A percentile compares a stretch with the other conserved stretches of the same genome.
phyloP scores from a whole-genome alignment of 2,329 filamentous ascomycete genomes.

The Colletotrichum musae region DNA sequence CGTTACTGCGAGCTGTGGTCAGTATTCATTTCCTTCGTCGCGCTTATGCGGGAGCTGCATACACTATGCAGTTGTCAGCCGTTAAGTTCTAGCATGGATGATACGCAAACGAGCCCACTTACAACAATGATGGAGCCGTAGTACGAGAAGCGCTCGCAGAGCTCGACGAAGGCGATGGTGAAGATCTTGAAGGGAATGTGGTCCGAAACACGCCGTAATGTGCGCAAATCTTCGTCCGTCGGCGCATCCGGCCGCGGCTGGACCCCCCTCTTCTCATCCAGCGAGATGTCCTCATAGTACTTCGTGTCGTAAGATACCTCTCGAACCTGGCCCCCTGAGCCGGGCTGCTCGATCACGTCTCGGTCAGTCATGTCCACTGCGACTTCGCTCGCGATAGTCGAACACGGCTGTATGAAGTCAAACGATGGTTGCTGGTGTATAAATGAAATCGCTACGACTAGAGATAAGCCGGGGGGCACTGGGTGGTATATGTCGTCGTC shows the following conservation, averaged over 20 bases:
- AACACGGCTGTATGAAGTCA: neutral
- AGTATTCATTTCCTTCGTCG: neutral
- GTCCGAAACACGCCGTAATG: conserved; percentile 68
- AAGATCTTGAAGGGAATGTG: conserved; percentile 72
- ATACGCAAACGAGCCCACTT: conserved; percentile 53
- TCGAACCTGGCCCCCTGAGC: conserved; percentile 47
- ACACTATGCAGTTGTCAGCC: conserved; percentile 18
- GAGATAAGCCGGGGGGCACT: conserved; percentile 1
- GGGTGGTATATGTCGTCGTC: conserved; percentile 21
- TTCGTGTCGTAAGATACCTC: conserved; percentile 32
- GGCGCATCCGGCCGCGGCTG: conserved; percentile 49
- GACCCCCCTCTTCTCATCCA: conserved; percentile 49
- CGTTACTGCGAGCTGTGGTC: conserved; percentile 53
- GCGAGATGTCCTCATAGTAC: conserved; percentile 41
- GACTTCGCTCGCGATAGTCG: conserved; percentile 4
- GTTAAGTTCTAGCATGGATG: rapidly evolving
- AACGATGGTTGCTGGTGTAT: neutral
- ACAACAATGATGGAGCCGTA: conserved; percentile 78
- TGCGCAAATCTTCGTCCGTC: conserved; percentile 66
- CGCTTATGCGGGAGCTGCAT: neutral
- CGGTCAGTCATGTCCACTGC: conserved; percentile 47
- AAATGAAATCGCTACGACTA: neutral
- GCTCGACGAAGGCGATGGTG: conserved; percentile 76
- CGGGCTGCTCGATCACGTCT: conserved; percentile 54
- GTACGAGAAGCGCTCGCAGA: conserved; percentile 82